These are phyloP conservation scores for Globisporangium parvum DNA, from an alignment of 352 stramenopile species.

Conservation along the genomic window DNA sequence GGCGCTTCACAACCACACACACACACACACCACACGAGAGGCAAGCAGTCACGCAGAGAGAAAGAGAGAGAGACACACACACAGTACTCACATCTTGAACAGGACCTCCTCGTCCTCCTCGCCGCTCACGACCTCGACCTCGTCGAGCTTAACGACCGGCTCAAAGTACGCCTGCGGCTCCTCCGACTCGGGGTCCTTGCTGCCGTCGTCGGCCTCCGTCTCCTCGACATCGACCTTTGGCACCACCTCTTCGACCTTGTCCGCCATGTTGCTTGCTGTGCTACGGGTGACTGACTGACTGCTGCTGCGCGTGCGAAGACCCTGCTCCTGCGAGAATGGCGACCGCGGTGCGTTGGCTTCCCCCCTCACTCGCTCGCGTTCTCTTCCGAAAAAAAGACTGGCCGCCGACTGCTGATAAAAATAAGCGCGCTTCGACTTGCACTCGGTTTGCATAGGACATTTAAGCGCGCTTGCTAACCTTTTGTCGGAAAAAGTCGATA, in stretches of 20 bases:
- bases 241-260: constrained; percentile 69
- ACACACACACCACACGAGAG: not conserved
- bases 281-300: not conserved
- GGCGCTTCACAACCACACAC: not conserved
- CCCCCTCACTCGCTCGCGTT: constrained; percentile 16
- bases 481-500: too few relatives aligned
- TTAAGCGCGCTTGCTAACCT: too few relatives aligned
- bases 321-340: constrained; percentile 10
- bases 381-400: constrained; percentile 69
- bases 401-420: constrained; percentile 14
- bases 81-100: constrained; percentile 76
- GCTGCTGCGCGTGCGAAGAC: not conserved
- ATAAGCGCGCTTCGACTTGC: too few relatives aligned
- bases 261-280: constrained; percentile 36
- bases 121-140: constrained; percentile 95
- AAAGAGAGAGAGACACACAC: not conserved
- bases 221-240: constrained; percentile 52
- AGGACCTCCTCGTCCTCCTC: constrained; percentile 97
- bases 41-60: not conserved
- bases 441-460: too few relatives aligned
- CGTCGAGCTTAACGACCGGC: constrained; percentile 84
- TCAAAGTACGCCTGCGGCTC: constrained; percentile 87
- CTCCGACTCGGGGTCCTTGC: constrained; percentile 70
- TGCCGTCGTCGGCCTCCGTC: constrained; percentile 33
- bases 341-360: not conserved